Conservation (phyloP, 305 asterid genomes). For the Fraxinus dipetala region DNA sequence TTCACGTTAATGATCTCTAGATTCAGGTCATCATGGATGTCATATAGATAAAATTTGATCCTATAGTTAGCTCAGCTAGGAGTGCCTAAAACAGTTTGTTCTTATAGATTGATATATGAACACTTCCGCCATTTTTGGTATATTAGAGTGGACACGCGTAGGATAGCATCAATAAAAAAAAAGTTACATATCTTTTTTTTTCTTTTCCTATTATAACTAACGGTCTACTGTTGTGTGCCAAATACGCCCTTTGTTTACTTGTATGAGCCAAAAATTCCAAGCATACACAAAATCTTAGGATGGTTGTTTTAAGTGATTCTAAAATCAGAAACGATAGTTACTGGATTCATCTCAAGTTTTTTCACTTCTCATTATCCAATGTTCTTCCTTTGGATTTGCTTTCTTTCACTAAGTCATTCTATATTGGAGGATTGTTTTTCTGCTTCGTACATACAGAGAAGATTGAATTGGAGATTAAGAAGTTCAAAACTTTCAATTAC, state of each 20-base stretch:
- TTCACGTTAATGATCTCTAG: neutral
- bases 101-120: neutral
- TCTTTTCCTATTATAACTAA: neutral
- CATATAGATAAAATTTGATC: neutral
- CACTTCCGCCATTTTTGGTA: neutral
- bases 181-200: neutral
- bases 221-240: neutral
- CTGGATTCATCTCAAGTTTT: neutral
- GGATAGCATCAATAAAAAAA: neutral
- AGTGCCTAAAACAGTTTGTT: neutral
- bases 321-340: neutral
- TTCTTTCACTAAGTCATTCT: neutral
- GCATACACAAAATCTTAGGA: neutral
- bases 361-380: neutral
- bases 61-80: neutral
- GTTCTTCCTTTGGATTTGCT: neutral
- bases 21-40: neutral
- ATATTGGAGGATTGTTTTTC: neutral
- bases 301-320: neutral
- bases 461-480: neutral
- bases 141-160: neutral
- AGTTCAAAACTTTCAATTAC: neutral
- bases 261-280: neutral
- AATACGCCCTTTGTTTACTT: neutral
- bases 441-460: neutral